These are phyloP conservation scores for Cladosporium phlei DNA, from an alignment of 2,329 filamentous ascomycete genomes.

Conservation along the genomic window DNA sequence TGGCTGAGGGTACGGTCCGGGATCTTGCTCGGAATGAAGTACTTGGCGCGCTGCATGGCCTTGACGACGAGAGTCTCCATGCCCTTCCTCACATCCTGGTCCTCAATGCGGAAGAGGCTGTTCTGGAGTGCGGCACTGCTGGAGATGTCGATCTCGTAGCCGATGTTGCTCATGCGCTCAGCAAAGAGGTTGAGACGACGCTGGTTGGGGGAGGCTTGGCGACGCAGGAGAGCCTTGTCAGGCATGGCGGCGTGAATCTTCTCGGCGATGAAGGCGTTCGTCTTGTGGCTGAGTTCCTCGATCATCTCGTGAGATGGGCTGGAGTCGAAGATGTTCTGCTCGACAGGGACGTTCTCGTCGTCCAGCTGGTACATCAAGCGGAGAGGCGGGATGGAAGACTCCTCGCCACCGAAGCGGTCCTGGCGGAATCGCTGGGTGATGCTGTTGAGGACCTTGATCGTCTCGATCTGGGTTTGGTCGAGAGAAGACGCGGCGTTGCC, in stretches of 20 bases:
- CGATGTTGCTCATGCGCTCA: conserved; percentile 87
- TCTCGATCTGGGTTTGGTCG: conserved; percentile 63
- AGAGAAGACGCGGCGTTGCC: conserved; percentile 51
- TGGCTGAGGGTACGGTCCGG: conserved; percentile 74
- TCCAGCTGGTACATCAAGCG: conserved; percentile 90
- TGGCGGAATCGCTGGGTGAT: conserved; percentile 89
- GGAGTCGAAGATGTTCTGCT: conserved; percentile 93
- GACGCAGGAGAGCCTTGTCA: conserved; percentile 86
- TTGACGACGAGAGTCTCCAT: conserved; percentile 97
- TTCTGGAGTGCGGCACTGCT: conserved; percentile 90
- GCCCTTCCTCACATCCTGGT: conserved; percentile 84
- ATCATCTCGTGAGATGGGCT: conserved; percentile 85
- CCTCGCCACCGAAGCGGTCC: conserved; percentile 69
- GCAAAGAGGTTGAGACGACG: conserved; percentile 85
- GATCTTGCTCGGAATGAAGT: conserved; percentile 79
- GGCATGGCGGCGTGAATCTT: conserved; percentile 73
- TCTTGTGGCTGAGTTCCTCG: conserved; percentile 91
- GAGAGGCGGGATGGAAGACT: conserved; percentile 75
- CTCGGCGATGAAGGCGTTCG: conserved; percentile 83
- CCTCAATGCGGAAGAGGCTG: conserved; percentile 89
- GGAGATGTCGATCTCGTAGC: conserved; percentile 81
- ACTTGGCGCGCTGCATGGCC: conserved; percentile 93
- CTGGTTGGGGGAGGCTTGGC: conserved; percentile 78
- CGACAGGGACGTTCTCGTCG: conserved; percentile 95
- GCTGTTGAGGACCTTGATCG: conserved; percentile 73